phyloP scores from a whole-genome alignment of 2,329 filamentous ascomycete species.

The Xylariaceae sp. region DNA sequence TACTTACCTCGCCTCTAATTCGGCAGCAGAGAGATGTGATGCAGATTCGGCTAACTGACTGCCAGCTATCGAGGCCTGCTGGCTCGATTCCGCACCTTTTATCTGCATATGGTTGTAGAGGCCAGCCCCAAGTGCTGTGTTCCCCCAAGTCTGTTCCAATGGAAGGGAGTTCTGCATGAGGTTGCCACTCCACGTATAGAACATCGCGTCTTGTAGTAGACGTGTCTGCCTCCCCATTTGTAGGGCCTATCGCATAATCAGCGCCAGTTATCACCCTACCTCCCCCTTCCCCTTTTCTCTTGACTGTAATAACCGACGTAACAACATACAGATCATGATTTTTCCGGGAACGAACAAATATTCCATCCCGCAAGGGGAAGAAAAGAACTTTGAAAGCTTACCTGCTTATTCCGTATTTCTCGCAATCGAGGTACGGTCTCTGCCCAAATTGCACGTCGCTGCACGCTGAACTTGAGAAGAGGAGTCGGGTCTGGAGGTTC shows the following conservation, averaged over 20 bases:
- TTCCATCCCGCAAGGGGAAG: too few species aligned
- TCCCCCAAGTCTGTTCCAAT: conserved; percentile 1
- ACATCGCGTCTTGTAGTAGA: conserved; percentile 3
- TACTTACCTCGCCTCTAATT: conserved; percentile 3
- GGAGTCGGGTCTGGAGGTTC: conserved; percentile 6
- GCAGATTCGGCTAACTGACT: conserved; percentile 6
- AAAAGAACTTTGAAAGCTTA: too few species aligned
- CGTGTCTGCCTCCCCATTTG: neutral
- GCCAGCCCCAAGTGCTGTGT: conserved; percentile 3
- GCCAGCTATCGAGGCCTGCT: conserved; percentile 6
- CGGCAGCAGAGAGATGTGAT: conserved; percentile 2
- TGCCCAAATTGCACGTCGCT: conserved; percentile 9
- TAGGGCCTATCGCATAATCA: neutral
- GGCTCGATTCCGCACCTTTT: conserved; percentile 10
- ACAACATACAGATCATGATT: too few species aligned
- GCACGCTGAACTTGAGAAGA: conserved; percentile 11
- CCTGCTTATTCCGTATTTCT: conserved; percentile 2
- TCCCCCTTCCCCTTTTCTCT: too few species aligned
- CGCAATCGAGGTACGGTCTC: conserved; percentile 10
- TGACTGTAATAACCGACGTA: too few species aligned
- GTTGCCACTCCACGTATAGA: conserved; percentile 4
- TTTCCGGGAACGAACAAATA: too few species aligned
- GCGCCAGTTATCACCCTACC: too few species aligned
- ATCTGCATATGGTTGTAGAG: conserved; percentile 13
- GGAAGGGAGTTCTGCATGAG: conserved; percentile 5